Evolutionary conservation across 257 asterid genomes (phyloP).

Genomic region (Asclepias syriaca): DNA sequence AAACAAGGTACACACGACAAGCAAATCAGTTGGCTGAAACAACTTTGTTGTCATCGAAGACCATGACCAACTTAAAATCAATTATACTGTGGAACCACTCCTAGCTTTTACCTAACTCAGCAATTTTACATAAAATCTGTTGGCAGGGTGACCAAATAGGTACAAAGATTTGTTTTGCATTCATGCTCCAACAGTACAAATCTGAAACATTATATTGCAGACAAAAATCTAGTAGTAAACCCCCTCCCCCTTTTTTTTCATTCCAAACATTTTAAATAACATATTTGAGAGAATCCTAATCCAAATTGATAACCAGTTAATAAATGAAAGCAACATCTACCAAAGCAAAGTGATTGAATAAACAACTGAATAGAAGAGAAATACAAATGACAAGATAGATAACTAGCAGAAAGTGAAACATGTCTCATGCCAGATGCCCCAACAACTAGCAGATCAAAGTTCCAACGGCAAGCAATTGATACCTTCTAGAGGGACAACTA

Average conservation of each 20-base stretch:
- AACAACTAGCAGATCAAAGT: not conserved
- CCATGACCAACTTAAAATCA: not conserved
- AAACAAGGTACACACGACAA: not conserved
- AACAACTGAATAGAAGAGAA: not conserved
- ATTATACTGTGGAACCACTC: not conserved
- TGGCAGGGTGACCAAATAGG: not conserved
- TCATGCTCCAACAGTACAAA: not conserved
- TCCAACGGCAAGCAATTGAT: not conserved
- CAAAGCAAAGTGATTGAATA: not conserved
- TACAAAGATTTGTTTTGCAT: not conserved
- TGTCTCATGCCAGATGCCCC: not conserved
- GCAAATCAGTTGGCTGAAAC: conserved; percentile 1
- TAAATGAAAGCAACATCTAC: not conserved
- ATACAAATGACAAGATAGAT: not conserved
- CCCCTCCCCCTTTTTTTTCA: not conserved
- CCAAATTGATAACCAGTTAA: not conserved
- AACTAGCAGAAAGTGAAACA: not conserved
- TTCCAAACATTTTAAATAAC: not conserved
- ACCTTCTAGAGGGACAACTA: not conserved
- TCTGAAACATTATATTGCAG: not conserved
- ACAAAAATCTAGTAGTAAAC: not conserved
- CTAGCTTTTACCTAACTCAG: not conserved
- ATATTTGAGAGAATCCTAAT: not conserved
- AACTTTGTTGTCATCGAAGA: not conserved
- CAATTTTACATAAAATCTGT: not conserved